Percentiles rank a stretch among this genome's conserved stretches.
Evolutionary conservation across 345 rosid genomes (phyloP).

Genomic region (Citrus trifoliata): DNA sequence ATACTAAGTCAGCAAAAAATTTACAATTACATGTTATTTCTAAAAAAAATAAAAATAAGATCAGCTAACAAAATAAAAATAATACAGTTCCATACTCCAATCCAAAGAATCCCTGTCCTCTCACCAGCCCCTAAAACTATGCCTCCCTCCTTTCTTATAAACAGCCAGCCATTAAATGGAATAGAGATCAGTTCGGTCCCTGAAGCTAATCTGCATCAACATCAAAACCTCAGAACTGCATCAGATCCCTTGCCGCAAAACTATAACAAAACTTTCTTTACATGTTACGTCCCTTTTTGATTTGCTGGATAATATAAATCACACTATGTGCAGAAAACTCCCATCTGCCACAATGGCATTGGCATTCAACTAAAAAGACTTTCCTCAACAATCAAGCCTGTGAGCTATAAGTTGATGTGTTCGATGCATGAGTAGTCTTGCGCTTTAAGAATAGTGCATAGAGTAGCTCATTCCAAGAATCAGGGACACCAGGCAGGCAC

Average conservation of each 20-base stretch:
- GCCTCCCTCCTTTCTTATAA: conserved; percentile 4
- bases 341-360: conserved; percentile 1
- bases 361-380: conserved; percentile 12
- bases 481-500: conserved; percentile 98
- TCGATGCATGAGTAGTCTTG: conserved; percentile 20
- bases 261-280: conserved; percentile 1
- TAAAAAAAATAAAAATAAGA: background rate
- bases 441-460: conserved; percentile 56
- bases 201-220: conserved; percentile 4
- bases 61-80: background rate
- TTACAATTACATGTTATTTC: conserved; percentile 12
- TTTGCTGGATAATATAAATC: background rate
- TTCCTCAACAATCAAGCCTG: conserved; percentile 9
- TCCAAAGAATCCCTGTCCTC: conserved; percentile 2
- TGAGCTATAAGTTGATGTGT: conserved; percentile 19
- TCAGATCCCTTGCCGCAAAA: background rate
- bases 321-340: conserved; percentile 18
- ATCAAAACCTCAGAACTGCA: background rate
- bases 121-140: background rate
- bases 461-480: conserved; percentile 85
- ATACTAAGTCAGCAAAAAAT: background rate
- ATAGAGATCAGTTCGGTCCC: background rate
- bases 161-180: conserved; percentile 2
- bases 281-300: background rate
- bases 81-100: background rate